Evolutionary conservation across 345 rosid species (phyloP).

Genomic region (Citrus mangshanensis): DNA sequence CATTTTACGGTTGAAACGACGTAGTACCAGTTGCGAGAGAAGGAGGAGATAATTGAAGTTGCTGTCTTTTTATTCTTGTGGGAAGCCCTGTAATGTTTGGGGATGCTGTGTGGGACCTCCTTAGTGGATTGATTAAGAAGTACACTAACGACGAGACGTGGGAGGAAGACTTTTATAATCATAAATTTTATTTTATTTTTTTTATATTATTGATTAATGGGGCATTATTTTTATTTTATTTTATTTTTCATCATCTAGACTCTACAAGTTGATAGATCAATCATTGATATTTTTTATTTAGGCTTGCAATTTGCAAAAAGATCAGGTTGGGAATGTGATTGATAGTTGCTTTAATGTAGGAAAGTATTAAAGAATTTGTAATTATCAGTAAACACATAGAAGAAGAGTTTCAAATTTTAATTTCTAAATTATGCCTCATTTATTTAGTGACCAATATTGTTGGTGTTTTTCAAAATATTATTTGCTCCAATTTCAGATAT

Average conservation of each 20-base stretch:
- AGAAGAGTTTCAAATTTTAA: no score
- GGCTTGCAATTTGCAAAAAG: no score
- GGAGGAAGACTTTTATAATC: not conserved
- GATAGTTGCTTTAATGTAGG: not conserved
- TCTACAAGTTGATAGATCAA: not conserved
- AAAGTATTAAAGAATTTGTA: not conserved
- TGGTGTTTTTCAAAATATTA: no score
- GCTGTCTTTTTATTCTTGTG: not conserved
- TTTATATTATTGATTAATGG: not conserved
- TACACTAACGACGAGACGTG: slow-evolving; percentile 9
- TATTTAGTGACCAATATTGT: no score
- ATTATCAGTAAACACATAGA: no score
- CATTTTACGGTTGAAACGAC: slow-evolving; percentile 11
- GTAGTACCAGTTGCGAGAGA: not conserved
- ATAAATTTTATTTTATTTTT: not conserved
- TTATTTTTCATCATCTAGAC: not conserved
- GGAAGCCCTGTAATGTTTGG: not conserved
- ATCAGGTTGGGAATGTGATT: not conserved
- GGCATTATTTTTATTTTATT: no score
- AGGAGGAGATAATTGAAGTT: not conserved
- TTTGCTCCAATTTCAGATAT: no score
- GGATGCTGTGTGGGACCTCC: not conserved
- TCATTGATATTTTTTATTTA: not conserved
- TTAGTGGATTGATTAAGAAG: not conserved
- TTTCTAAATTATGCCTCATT: no score